Evolutionary conservation across 257 asterid species (phyloP), one percentile per base, ranked within the genome.

Genomic region (Apocynum venetum): DNA sequence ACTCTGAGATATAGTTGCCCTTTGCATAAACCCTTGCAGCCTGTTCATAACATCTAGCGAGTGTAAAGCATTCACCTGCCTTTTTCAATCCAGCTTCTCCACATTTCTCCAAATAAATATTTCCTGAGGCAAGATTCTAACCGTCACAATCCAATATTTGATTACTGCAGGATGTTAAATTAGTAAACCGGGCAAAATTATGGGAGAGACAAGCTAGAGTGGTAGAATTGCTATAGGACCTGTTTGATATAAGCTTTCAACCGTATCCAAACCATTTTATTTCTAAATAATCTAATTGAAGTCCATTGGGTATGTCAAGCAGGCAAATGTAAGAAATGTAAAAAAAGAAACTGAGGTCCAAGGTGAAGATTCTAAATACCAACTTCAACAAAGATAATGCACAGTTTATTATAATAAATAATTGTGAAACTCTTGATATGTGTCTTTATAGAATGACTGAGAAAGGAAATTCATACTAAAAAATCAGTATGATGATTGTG

Each of bases 51-150:
- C 72, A 63, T 64, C 82, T 90, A 8, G 94, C 96, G 75, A 82
- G 72, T 35, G 64, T 78, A 77, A 91, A 91, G 76, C 94, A 91
- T 79, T 89, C 96, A 0, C 89, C 94, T 2, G 94, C 92, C 83
- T 83, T 89, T 71, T 76, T 60, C 48, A 89, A 43, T 35, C 78
- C 88, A 7, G 80, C 49, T 56, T 35, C 60, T 20, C 89, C 90
- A 70, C 91, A 87, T 59, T 86, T 87, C 47, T 85, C 86, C 73
- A 83, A 63, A 83, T 91, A 91, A 67, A 89, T 85, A 53, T 51
- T 78, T 40, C 94, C 94, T 91, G 86, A 65, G 77, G 2, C 6
- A 40, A 73, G 61, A 64, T 73, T 51, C 40, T 44, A 35, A 47
- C 41, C 25, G 40, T 14, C 31, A 72, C 20, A 14, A 12, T 25